Percentiles rank a stretch among this genome's conserved stretches.
These are phyloP conservation scores for Cucumis melo DNA, from an alignment of 306 rosid species.

Conservation along the genomic window DNA sequence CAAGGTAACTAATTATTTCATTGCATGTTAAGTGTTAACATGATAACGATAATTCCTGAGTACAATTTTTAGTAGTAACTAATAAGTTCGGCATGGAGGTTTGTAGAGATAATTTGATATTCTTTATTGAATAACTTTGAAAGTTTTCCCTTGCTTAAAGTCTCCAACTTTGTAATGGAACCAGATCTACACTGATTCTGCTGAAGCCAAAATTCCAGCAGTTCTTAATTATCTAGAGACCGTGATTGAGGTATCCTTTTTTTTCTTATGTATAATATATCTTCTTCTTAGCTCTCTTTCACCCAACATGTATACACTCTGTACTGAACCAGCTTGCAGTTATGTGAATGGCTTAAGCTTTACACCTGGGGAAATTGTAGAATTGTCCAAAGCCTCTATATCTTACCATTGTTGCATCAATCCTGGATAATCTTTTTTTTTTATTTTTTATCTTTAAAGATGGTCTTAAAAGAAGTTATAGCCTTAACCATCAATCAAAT, in stretches of 20 bases:
- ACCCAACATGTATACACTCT: background rate
- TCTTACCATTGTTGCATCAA: background rate
- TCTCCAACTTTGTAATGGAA: conserved; percentile 12
- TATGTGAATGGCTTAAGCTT: too few relatives aligned
- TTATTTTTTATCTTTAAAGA: background rate
- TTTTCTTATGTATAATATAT: background rate
- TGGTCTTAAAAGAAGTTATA: background rate
- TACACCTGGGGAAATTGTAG: background rate
- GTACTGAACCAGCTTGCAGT: background rate
- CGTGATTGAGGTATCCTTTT: conserved; percentile 59
- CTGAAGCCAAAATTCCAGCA: conserved; percentile 90
- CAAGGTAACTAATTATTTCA: conserved; percentile 38
- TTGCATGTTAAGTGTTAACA: background rate
- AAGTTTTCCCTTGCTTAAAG: background rate
- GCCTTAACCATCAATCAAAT: background rate
- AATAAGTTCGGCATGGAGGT: background rate
- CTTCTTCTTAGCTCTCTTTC: background rate
- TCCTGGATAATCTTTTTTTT: background rate
- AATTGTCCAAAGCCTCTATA: background rate
- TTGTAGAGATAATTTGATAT: background rate
- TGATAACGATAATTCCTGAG: background rate
- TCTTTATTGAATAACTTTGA: background rate
- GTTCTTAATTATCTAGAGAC: conserved; percentile 87
- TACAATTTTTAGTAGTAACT: background rate
- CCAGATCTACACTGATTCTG: conserved; percentile 85